Evolutionary conservation across 2,329 filamentous ascomycete genomes (phyloP).

Genomic region (Dothiorella sarmentorum): DNA sequence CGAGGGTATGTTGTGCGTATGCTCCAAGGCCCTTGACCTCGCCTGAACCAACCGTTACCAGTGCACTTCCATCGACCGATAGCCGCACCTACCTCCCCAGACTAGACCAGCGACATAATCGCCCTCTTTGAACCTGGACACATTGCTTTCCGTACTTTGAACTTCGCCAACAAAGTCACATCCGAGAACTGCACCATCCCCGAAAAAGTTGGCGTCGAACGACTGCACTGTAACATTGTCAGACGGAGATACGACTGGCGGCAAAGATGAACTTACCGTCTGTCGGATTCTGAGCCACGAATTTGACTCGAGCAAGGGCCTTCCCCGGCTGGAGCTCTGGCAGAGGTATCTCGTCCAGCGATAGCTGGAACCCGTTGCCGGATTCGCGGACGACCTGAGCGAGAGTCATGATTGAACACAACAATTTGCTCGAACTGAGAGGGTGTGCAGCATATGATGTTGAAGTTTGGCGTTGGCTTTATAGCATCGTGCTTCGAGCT

Average conservation of each 20-base stretch:
- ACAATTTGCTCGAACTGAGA: no score
- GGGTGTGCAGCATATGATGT: no score
- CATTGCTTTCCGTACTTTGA: conserved; percentile 30
- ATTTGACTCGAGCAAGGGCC: conserved; percentile 21
- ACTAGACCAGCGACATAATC: conserved; percentile 32
- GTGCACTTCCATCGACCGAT: background rate
- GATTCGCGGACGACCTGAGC: no score
- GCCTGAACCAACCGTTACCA: conserved; percentile 12
- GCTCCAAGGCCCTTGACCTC: conserved; percentile 36
- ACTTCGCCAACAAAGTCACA: conserved; percentile 40
- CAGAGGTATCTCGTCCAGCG: no score
- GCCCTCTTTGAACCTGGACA: conserved; percentile 26
- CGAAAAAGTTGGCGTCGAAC: conserved; percentile 33
- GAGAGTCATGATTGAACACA: no score
- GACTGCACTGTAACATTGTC: conserved; percentile 21
- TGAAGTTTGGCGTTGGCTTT: no score
- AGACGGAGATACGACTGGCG: background rate
- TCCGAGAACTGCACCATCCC: conserved; percentile 37
- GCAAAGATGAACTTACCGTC: conserved; percentile 19
- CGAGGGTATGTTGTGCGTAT: conserved; percentile 41
- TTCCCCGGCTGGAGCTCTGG: no score
- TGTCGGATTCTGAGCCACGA: conserved; percentile 26
- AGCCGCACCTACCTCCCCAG: conserved; percentile 32
- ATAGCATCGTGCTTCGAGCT: no score
- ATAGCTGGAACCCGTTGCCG: no score